A percentile compares a stretch with the other conserved stretches of the same genome.
These are phyloP conservation scores for Aspergillus luchuensis DNA, from an alignment of 2,329 filamentous ascomycete genomes.

Conservation along the genomic window DNA sequence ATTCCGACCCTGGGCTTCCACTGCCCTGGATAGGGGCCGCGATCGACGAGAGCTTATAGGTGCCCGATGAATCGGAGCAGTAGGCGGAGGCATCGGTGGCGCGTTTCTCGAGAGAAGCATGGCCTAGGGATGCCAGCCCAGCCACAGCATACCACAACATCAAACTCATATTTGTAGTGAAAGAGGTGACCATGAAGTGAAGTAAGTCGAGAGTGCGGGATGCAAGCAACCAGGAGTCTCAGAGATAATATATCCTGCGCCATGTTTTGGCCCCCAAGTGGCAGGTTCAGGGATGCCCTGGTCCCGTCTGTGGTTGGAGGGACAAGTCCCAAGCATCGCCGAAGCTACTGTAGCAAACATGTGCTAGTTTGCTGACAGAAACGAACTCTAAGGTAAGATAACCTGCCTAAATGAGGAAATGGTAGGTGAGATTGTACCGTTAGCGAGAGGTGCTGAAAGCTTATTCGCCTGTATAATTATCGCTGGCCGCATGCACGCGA, in stretches of 20 bases:
- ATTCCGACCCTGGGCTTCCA: slow-evolving; percentile 23
- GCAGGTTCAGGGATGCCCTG: neutral
- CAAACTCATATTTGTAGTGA: neutral
- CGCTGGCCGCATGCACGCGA: neutral
- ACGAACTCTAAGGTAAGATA: neutral
- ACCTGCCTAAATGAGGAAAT: neutral
- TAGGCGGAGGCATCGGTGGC: slow-evolving; percentile 26
- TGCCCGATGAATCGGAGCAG: slow-evolving; percentile 30
- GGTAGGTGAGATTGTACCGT: neutral
- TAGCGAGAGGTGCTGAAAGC: neutral
- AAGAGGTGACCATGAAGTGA: neutral
- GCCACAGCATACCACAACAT: neutral
- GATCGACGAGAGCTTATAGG: slow-evolving; percentile 28
- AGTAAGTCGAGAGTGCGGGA: neutral
- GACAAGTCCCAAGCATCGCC: neutral
- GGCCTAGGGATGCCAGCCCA: slow-evolving; percentile 16
- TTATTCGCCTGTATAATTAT: neutral
- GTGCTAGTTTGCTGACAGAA: neutral
- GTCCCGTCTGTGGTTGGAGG: neutral
- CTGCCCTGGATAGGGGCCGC: slow-evolving; percentile 22
- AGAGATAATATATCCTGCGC: neutral
- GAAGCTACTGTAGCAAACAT: neutral
- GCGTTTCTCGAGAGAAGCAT: slow-evolving; percentile 21
- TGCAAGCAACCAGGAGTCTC: no score
- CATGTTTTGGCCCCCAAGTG: neutral